A percentile compares a stretch with the other conserved stretches of the same genome.
These are phyloP conservation scores for Mycena alexandri DNA, from an alignment of 768 basidiomycete genomes.

Conservation along the genomic window DNA sequence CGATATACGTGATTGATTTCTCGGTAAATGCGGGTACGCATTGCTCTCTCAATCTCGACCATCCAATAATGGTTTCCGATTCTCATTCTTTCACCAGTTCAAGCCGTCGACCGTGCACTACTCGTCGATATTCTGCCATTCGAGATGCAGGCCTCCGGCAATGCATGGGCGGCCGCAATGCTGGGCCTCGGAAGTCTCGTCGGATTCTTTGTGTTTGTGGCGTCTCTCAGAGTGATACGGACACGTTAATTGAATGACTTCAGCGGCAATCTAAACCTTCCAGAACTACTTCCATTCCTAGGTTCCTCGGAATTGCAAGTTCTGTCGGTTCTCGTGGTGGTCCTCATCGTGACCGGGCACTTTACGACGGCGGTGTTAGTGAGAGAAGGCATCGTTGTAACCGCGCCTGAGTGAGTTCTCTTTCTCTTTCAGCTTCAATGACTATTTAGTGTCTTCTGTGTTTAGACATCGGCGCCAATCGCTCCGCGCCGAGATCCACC, in stretches of 20 bases:
- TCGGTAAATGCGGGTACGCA: slow-evolving; percentile 58
- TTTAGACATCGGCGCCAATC: slow-evolving; percentile 46
- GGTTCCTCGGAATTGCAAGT: slow-evolving; percentile 87
- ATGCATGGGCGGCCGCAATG: slow-evolving; percentile 98
- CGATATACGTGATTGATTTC: slow-evolving; percentile 80
- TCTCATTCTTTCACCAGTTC: slow-evolving; percentile 59
- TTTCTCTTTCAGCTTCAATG: neutral
- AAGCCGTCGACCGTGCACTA: slow-evolving; percentile 91
- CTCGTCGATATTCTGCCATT: slow-evolving; percentile 88
- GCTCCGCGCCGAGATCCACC: slow-evolving; percentile 61
- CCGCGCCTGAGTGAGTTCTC: slow-evolving; percentile 45
- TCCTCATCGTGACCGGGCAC: slow-evolving; percentile 78
- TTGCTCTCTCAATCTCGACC: too few species aligned
- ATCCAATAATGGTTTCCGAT: too few species aligned
- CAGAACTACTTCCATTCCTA: slow-evolving; percentile 75
- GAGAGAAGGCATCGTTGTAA: slow-evolving; percentile 77
- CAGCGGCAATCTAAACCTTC: slow-evolving; percentile 87
- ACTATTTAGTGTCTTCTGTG: too few species aligned
- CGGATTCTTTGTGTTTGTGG: slow-evolving; percentile 89
- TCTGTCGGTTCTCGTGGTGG: slow-evolving; percentile 78
- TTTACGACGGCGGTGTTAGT: slow-evolving; percentile 68
- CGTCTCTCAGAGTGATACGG: neutral
- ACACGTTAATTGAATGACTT: neutral
- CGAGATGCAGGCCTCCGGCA: slow-evolving; percentile 82
- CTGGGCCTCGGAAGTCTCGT: slow-evolving; percentile 85